Evolutionary conservation across 2,329 filamentous ascomycete species (phyloP).

Genomic region (Aspergillus quadricinctus): DNA sequence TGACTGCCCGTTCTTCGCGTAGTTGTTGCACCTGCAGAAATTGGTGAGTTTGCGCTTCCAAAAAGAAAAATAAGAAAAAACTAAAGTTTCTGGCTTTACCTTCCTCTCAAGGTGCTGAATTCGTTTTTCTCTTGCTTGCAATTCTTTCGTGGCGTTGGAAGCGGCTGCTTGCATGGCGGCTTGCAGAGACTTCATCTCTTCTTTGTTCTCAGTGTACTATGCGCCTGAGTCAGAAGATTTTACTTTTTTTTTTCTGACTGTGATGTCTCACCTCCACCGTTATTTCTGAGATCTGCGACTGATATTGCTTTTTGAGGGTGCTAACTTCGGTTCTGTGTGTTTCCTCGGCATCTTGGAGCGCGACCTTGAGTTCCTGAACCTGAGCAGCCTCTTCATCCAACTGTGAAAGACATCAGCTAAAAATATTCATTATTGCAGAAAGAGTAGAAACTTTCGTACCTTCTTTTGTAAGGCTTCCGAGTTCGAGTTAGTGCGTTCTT

Average conservation of each 20-base stretch:
- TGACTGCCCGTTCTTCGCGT: constrained; percentile 31
- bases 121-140: constrained; percentile 28
- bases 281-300: constrained; percentile 15
- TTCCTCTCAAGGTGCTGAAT: constrained; percentile 32
- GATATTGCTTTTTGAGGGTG: constrained; percentile 18
- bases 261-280: constrained; percentile 20
- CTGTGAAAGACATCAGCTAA: constrained; percentile 16
- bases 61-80: not conserved
- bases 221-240: not conserved
- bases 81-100: constrained; percentile 13
- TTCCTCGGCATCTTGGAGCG: constrained; percentile 19
- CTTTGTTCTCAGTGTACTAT: constrained; percentile 21
- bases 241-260: not conserved
- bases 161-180: constrained; percentile 21
- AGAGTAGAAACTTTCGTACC: constrained; percentile 17
- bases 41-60: not conserved
- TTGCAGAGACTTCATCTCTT: constrained; percentile 24
- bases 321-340: constrained; percentile 16
- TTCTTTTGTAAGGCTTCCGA: constrained; percentile 16
- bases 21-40: constrained; percentile 28
- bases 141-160: constrained; percentile 21
- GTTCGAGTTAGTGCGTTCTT: constrained; percentile 14
- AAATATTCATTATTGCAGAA: not conserved
- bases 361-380: constrained; percentile 15
- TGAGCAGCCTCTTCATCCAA: constrained; percentile 20